Conservation (phyloP, 805 yeast genomes). For the Schizosaccharomyces cryophilus region DNA sequence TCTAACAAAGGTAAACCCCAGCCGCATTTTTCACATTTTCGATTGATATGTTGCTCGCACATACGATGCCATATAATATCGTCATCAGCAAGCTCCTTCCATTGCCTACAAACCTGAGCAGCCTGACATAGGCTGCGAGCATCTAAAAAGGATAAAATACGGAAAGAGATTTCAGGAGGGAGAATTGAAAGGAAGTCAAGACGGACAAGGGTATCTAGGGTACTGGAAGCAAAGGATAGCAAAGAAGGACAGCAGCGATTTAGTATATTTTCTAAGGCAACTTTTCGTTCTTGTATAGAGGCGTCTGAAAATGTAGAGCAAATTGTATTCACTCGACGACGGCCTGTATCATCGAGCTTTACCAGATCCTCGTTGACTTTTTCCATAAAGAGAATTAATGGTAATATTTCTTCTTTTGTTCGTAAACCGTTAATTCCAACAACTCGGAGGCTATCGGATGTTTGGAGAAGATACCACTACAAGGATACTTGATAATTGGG, state of each 20-base stretch:
- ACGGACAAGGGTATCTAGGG: constrained; percentile 52
- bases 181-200: constrained; percentile 70
- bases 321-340: constrained; percentile 14
- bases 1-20: constrained; percentile 95
- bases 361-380: neutral
- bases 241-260: constrained; percentile 91
- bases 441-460: too few relatives aligned
- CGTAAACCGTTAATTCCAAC: too few relatives aligned
- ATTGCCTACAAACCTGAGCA: constrained; percentile 67
- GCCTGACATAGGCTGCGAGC: constrained; percentile 85
- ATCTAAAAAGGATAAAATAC: constrained; percentile 69
- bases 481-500: too few relatives aligned
- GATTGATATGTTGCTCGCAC: constrained; percentile 95
- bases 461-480: too few relatives aligned
- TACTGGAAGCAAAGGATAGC: constrained; percentile 59
- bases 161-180: constrained; percentile 66
- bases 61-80: constrained; percentile 94
- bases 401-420: too few relatives aligned
- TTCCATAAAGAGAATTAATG: neutral
- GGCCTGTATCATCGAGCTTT: neutral
- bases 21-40: constrained; percentile 93
- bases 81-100: constrained; percentile 83
- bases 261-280: constrained; percentile 61
- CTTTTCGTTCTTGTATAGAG: constrained; percentile 39
- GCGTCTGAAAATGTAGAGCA: constrained; percentile 69